Evolutionary conservation across 352 stramenopile species (phyloP).

Genomic region (Phytophthora pinifolia): DNA sequence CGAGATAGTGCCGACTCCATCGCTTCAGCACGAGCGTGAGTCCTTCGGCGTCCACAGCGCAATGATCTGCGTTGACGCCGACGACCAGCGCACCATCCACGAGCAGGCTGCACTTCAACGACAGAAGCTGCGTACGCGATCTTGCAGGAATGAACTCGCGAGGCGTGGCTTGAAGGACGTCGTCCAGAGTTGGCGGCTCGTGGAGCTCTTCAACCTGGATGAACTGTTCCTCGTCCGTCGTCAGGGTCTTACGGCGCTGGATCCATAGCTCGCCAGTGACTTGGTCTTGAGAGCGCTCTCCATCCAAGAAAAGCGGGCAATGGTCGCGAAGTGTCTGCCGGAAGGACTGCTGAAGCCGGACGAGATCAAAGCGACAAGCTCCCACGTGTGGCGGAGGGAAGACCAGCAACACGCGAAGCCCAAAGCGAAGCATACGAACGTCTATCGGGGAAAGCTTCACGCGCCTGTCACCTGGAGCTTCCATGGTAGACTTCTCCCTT

Average conservation of each 20-base stretch:
- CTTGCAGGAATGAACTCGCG: conserved; percentile 7
- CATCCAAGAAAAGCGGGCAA: neutral
- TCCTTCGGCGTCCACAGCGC: conserved; percentile 8
- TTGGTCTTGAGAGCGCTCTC: neutral
- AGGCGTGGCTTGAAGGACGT: conserved; percentile 3
- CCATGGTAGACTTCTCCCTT: too few species aligned
- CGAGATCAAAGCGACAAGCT: neutral
- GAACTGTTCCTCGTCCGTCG: neutral
- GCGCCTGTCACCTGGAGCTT: neutral
- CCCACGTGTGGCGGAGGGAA: neutral
- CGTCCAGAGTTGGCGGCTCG: neutral
- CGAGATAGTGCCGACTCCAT: conserved; percentile 3
- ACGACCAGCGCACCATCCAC: conserved; percentile 4
- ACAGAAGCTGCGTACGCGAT: conserved; percentile 1
- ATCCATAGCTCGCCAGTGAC: conserved; percentile 2
- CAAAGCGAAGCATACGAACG: conserved; percentile 1
- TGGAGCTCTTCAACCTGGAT: neutral
- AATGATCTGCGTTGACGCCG: conserved; percentile 11
- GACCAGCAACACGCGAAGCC: neutral
- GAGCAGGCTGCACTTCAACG: conserved; percentile 11
- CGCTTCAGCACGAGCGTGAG: conserved; percentile 3
- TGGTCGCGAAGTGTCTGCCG: conserved; percentile 4
- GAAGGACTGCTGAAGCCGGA: conserved; percentile 4
- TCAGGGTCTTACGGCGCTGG: neutral
- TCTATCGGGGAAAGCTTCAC: conserved; percentile 1